Evolutionary conservation across 768 basidiomycete genomes (phyloP).

Genomic region (Lyophyllum semitale): DNA sequence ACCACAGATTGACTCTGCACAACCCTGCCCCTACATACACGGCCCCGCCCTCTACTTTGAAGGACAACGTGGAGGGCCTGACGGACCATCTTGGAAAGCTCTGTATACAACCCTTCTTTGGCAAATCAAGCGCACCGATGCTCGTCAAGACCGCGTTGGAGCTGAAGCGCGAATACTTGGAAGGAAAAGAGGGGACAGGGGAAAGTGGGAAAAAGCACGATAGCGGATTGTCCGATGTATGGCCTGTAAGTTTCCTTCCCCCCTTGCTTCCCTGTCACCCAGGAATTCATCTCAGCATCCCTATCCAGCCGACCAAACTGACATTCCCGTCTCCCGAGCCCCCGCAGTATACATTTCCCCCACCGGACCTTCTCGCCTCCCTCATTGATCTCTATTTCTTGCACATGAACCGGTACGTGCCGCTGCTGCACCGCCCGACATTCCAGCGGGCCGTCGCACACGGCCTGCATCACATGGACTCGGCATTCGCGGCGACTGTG

Average conservation of each 20-base stretch:
- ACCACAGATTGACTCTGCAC: not conserved
- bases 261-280: not conserved
- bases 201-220: not conserved
- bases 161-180: constrained; percentile 55
- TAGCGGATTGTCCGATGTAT: not conserved
- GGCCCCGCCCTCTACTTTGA: constrained; percentile 13
- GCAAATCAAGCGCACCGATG: constrained; percentile 55
- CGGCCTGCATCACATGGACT: constrained; percentile 50
- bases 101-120: constrained; percentile 46
- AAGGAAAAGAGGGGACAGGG: not conserved
- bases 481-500: constrained; percentile 57
- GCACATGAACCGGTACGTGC: constrained; percentile 54
- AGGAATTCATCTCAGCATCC: not conserved
- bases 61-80: constrained; percentile 34
- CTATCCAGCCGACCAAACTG: constrained; percentile 29
- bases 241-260: not conserved
- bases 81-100: constrained; percentile 38
- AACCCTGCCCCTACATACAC: constrained; percentile 1
- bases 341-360: constrained; percentile 45
- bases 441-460: constrained; percentile 56
- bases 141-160: constrained; percentile 53
- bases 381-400: constrained; percentile 71
- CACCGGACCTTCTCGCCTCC: constrained; percentile 45
- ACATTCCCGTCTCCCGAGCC: constrained; percentile 10
- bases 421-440: constrained; percentile 72